Conservation (phyloP, 1,284 basidiomycete species). For the Ustilago xerochloae region DNA sequence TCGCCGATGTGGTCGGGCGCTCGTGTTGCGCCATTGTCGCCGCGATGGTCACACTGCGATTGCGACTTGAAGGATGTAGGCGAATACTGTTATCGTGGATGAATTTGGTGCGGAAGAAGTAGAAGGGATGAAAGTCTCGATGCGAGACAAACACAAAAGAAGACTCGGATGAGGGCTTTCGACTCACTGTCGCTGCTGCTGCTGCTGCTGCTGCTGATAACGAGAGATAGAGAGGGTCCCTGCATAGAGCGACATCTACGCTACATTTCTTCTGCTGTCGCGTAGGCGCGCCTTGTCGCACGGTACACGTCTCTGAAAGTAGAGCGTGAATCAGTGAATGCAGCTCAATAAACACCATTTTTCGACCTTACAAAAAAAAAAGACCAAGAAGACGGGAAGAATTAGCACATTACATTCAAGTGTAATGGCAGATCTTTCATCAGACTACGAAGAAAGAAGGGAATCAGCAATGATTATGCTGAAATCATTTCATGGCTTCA, state of each 20-base stretch:
- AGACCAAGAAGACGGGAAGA: too few species aligned
- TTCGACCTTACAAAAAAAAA: too few species aligned
- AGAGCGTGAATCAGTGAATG: neutral
- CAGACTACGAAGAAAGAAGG: too few species aligned
- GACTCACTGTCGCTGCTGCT: neutral
- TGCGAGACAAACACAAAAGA: neutral
- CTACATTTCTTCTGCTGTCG: neutral
- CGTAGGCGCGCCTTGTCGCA: neutral
- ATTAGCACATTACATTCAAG: too few species aligned
- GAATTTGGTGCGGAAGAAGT: neutral
- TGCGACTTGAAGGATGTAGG: too few species aligned
- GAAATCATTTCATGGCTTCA: too few species aligned
- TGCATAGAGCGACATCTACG: too few species aligned
- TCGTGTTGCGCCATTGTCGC: conserved; percentile 30
- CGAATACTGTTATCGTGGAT: too few species aligned
- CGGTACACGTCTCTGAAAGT: neutral
- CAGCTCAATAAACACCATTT: neutral
- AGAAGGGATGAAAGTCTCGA: neutral
- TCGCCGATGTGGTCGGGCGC: conserved; percentile 1
- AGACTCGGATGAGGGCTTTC: conserved; percentile 1
- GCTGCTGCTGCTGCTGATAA: neutral
- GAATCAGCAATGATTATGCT: too few species aligned
- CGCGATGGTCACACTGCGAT: too few species aligned
- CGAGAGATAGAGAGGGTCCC: neutral
- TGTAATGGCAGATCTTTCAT: too few species aligned